phyloP scores from a whole-genome alignment of 2,329 filamentous ascomycete genomes.

The Cordyceps tenuipes region DNA sequence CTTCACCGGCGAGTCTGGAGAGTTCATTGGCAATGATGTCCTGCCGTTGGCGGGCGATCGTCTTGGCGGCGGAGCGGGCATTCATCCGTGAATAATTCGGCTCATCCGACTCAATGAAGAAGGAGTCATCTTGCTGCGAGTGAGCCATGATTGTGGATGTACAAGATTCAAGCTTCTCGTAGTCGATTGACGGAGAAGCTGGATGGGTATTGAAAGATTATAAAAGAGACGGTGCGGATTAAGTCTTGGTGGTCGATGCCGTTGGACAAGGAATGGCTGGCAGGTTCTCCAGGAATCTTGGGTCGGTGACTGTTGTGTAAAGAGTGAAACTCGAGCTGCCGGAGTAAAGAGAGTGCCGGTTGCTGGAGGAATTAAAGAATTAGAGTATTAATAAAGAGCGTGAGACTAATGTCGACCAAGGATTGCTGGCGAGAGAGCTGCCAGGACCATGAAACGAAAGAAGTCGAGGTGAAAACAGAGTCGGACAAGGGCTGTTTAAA shows the following conservation, averaged over 20 bases:
- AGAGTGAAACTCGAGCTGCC: slow-evolving; percentile 30
- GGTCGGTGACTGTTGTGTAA: slow-evolving; percentile 29
- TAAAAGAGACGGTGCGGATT: slow-evolving; percentile 15
- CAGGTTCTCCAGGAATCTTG: slow-evolving; percentile 47
- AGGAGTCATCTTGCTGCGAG: slow-evolving; percentile 37
- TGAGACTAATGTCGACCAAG: slow-evolving; percentile 46
- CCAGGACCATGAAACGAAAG: slow-evolving; percentile 32
- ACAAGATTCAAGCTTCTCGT: not conserved
- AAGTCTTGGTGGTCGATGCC: slow-evolving; percentile 15
- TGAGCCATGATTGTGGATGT: slow-evolving; percentile 35
- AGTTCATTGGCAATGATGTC: slow-evolving; percentile 84
- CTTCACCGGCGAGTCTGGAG: slow-evolving; percentile 73
- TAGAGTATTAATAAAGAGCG: slow-evolving; percentile 50
- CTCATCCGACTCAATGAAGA: slow-evolving; percentile 50
- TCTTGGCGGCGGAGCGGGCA: slow-evolving; percentile 66
- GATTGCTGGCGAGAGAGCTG: slow-evolving; percentile 44
- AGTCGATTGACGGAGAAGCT: slow-evolving; percentile 14
- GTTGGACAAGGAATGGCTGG: slow-evolving; percentile 36
- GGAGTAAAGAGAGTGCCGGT: slow-evolving; percentile 30
- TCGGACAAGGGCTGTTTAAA: slow-evolving; percentile 39
- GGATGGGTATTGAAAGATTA: slow-evolving; percentile 17
- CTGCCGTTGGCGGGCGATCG: slow-evolving; percentile 74
- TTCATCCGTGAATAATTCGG: slow-evolving; percentile 49
- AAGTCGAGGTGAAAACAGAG: slow-evolving; percentile 29
- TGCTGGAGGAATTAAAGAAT: slow-evolving; percentile 37